Base-by-base conservation (phyloP, 2,329 filamentous ascomycete genomes). In the Ophiocordyceps camponoti-leonardi region DNA sequence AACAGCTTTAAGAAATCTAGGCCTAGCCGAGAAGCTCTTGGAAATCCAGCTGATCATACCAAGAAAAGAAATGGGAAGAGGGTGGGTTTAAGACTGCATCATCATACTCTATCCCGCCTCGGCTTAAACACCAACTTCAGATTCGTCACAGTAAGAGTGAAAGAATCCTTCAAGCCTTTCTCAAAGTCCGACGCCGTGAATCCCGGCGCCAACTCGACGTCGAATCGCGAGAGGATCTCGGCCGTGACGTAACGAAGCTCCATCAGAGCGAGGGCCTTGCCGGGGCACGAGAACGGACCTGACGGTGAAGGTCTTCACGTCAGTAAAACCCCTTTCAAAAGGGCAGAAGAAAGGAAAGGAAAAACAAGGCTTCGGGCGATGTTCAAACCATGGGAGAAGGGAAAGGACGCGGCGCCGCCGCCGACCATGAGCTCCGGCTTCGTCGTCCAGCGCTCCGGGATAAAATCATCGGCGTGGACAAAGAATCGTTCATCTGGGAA, bases 141-240 rank as follows among this genome's bases (percentile, higher is more conserved):
- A 39, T 18, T 19, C n/a, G n/a, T n/a, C 35, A 18, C 35, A 11
- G 5, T 7, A 8, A 39, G 6, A 14, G 35, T 39, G 6, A 39
- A 39, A 12, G 3, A 3, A 11, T 39, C 35, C 10, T 6, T 2
- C 35, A 39, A 8, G 6, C 35, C 35, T 11, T 39, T 4, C 35
- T 39, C 18, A 12, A 39, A 39, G 35, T 11, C n/a, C 35, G 35
- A 20, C 2, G 35, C n/a, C 4, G 35, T 19, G 11, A 18, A 39
- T n/a, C n/a, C 35, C n/a, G 35, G 35, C 35, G 35, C 35, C 35
- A 39, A 11, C 7, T 39, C 35, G 7, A 39, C 16, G 35, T 39
- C 35, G 35, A 39, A 39, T 2, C 35, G 35, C 6, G 6, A 18
- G 2, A 39, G 10, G 44, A 83, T 77, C 6, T 81, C 80, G 14